Base-by-base conservation (phyloP, 1,284 basidiomycete genomes). In the Papiliotrema fonsecae region DNA sequence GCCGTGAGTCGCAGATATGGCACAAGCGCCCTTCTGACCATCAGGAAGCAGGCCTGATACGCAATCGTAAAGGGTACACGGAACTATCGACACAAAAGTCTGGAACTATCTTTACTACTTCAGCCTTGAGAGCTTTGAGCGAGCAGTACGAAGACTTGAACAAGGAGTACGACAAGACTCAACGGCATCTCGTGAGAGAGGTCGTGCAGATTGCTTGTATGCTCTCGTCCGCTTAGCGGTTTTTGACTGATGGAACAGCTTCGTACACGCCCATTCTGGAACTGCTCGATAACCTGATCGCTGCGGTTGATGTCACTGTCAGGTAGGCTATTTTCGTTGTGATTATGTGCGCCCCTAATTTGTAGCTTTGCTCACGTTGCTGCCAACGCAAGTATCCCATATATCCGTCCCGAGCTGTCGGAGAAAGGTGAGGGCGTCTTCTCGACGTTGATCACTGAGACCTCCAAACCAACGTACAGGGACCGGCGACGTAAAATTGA, bases 251-350 rank as follows among this genome's bases (percentile, higher is more conserved):
- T 19, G n/a, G n/a, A n/a, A n/a, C n/a, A 47, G 88, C 87, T 2
- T 88, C 92, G 1, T 98, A 98, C 70, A 86, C 85, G 1, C 85
- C 91, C 5, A 85, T 97, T 1, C 75, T 99, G 26, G 94, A 97
- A 72, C 79, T 80, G n/a, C 77, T 97, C 58, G 93, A 97, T 69
- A 81, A 82, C 51, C 76, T 91, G 19, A 75, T 99, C 39, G 94
- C 96, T 0, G 85, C 93, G 58, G 74, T 98, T 19, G 96, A 99
- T 67, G 91, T 98, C 10, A 84, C 94, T 42, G 67, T 93, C 37
- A 88, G 87, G 90, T 87, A 51, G 44, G 77, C 50, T n/a, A n/a
- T n/a, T n/a, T n/a, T n/a, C n/a, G n/a, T 11, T 4, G 2, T 9
- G 21, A 14, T 10, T 22, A 1, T 24, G 40, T 40, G 41, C 31